These are phyloP conservation scores for Cyberlindnera lachancei DNA, from an alignment of 805 yeast genomes.

Conservation along the genomic window DNA sequence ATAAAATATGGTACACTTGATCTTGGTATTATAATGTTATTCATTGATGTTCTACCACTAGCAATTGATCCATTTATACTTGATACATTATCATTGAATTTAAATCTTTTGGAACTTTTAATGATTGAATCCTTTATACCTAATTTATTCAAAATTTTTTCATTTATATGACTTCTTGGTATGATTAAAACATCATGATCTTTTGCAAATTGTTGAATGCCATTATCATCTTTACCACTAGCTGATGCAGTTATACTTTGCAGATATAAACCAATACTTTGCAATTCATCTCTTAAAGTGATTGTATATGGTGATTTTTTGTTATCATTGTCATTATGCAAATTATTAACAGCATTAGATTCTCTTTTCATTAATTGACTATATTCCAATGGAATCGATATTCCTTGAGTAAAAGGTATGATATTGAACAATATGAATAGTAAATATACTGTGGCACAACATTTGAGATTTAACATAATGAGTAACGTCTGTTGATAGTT, in stretches of 20 bases:
- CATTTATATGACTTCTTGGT: conserved; percentile 22
- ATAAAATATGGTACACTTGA: conserved; percentile 30
- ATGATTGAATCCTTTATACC: conserved; percentile 23
- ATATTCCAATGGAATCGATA: too few species aligned
- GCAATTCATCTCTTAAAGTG: conserved; percentile 6
- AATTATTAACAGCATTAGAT: too few species aligned
- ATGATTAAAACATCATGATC: conserved; percentile 21
- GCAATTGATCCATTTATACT: conserved; percentile 22
- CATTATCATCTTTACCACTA: conserved; percentile 1
- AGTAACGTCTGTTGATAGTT: too few species aligned
- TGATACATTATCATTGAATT: conserved; percentile 14
- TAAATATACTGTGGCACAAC: too few species aligned
- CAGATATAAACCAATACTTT: conserved; percentile 1
- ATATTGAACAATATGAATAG: too few species aligned
- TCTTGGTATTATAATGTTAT: conserved; percentile 26
- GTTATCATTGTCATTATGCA: not conserved
- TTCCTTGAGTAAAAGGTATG: too few species aligned
- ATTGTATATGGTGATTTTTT: conserved; percentile 4
- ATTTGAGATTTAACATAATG: too few species aligned
- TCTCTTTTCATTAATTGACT: too few species aligned
- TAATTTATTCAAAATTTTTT: conserved; percentile 17
- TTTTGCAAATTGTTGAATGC: not conserved
- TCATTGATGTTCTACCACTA: conserved; percentile 9
- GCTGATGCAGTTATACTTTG: too few species aligned
- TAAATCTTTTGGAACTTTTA: conserved; percentile 19